Conservation (phyloP, 1,284 basidiomycete species). For the Malassezia equina region DNA sequence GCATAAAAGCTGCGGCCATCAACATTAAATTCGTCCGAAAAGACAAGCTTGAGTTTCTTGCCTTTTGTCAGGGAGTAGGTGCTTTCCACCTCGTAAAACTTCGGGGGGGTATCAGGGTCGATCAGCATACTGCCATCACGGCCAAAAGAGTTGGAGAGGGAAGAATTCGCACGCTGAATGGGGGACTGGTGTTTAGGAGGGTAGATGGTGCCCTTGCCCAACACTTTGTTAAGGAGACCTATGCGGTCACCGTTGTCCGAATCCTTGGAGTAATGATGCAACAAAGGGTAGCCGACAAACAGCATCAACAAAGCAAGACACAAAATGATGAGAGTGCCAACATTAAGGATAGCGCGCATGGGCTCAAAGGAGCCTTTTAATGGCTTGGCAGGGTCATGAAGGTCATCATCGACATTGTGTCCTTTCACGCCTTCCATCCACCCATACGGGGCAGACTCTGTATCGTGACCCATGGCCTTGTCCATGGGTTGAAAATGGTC, state of each 20-base stretch:
- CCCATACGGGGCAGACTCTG: background rate
- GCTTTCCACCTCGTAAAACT: conserved; percentile 19
- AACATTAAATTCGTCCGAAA: conserved; percentile 47
- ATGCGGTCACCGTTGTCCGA: background rate
- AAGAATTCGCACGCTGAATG: background rate
- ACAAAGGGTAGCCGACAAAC: conserved; percentile 43
- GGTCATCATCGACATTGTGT: conserved; percentile 24
- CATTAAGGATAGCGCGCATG: conserved; percentile 35
- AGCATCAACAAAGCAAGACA: conserved; percentile 29
- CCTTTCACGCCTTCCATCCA: conserved; percentile 19
- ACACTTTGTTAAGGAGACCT: background rate
- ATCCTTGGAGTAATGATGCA: conserved; percentile 15
- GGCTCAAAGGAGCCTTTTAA: background rate
- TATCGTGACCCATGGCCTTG: background rate
- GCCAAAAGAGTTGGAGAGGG: background rate
- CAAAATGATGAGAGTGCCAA: conserved; percentile 33
- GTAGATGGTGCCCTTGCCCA: background rate
- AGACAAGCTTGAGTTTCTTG: conserved; percentile 40
- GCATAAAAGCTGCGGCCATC: conserved; percentile 53
- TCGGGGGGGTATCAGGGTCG: conserved; percentile 48
- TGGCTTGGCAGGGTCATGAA: conserved; percentile 17
- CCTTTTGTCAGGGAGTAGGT: conserved; percentile 51
- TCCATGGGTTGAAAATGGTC: background rate
- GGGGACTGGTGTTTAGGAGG: background rate
- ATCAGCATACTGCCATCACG: conserved; percentile 25